These are phyloP conservation scores for Bimuria novae-zelandiae DNA, from an alignment of 2,329 filamentous ascomycete species.

Conservation along the genomic window DNA sequence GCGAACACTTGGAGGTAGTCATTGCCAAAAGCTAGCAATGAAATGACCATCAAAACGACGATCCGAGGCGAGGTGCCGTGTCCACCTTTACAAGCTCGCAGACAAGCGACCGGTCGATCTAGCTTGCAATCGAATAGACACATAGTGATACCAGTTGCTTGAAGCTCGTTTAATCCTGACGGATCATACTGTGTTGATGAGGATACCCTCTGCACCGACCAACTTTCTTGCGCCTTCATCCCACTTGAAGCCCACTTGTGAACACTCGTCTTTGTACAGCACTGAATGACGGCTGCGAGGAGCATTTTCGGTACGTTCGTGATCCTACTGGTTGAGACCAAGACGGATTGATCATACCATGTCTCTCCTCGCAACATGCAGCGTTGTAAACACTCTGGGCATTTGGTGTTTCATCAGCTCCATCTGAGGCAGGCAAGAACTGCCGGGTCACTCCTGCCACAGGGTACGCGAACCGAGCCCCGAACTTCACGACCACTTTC, in stretches of 20 bases:
- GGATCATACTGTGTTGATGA: no score
- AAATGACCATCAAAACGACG: slow-evolving; percentile 30
- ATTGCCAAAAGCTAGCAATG: slow-evolving; percentile 45
- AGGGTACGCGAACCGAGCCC: slow-evolving; percentile 2
- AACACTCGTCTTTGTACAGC: no score
- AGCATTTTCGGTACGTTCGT: no score
- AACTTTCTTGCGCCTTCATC: no score
- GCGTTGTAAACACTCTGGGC: neutral
- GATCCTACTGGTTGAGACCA: no score
- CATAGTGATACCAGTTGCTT: slow-evolving; percentile 1
- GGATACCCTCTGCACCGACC: no score
- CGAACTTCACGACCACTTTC: neutral
- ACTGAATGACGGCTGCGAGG: no score
- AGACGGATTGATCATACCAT: no score
- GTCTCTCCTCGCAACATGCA: no score
- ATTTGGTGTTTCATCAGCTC: neutral
- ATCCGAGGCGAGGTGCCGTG: neutral
- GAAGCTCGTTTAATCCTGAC: no score
- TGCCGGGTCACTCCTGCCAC: neutral
- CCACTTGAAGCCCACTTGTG: no score
- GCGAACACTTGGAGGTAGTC: slow-evolving; percentile 41
- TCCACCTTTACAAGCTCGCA: neutral
- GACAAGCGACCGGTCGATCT: neutral
- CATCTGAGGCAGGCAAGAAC: neutral
- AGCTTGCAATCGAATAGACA: neutral